Evolutionary conservation across 805 yeast species (phyloP), one percentile per base, ranked within the genome.

Genomic region (Ogataea dorogensis): DNA sequence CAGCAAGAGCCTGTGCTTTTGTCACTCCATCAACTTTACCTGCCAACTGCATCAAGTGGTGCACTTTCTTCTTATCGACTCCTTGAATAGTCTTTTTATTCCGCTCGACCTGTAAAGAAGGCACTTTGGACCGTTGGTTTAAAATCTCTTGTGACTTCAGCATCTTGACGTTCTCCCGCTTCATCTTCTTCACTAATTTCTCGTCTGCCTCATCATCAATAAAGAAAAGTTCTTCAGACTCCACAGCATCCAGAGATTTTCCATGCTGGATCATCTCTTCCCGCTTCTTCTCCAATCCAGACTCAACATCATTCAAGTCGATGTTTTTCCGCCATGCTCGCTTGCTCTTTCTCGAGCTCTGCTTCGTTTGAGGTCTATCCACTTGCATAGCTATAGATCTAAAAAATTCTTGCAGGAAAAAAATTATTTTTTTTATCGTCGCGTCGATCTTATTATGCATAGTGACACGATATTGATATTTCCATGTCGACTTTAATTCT

Each of bases 281-380:
- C 40, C 87, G 70, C 33, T 70, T 70, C 28, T 74, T 78, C 49
- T 81, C 91, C 24, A 91, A 64, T 9, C 82, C 83, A 20, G 64
- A 60, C 53, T 84, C 87, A 31, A 93, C 68, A 46, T 87, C 96
- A 16, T 77, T 79, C 13, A 93, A 65, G 59, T 93, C 95, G 40
- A 93, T 84, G 61, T 93, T 86, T 63, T 87, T 87, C 58, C 95
- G 77, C 94, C 97, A 86, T 5, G 95, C 79, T 58, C 75, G 81
- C 71, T 86, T 91, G 28, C 96, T 95, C 67, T 93, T 93, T 54
- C 98, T 74, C 6, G 96, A 87, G 4, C 83, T 55, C 63, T 89
- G 96, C 28, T 65, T 65, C 49, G 69, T 71, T 49, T 73, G 79
- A 15, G 40, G 40, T 17, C 40, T 30, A 21, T 36, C 40, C 29